These are phyloP conservation scores for Verticillium nubilum DNA, from an alignment of 2,329 filamentous ascomycete genomes.

Conservation along the genomic window DNA sequence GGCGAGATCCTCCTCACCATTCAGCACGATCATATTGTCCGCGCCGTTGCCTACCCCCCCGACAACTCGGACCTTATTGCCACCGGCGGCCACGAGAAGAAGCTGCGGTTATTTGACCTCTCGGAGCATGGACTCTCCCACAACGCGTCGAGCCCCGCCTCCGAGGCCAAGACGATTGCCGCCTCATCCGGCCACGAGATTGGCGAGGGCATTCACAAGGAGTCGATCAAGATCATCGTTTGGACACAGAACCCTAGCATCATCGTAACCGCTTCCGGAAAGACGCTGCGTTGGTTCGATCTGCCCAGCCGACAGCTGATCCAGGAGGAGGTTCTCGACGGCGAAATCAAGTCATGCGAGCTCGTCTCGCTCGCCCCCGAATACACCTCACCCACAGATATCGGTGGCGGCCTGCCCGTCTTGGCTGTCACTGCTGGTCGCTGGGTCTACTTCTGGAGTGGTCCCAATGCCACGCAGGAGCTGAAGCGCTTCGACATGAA, in stretches of 20 bases:
- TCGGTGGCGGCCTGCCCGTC: slow-evolving; percentile 64
- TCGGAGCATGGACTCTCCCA: slow-evolving; percentile 42
- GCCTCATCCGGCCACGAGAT: slow-evolving; percentile 76
- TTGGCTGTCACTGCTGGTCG: slow-evolving; percentile 92
- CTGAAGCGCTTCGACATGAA: slow-evolving; percentile 76
- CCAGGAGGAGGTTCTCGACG: slow-evolving; percentile 72
- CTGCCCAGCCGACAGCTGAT: slow-evolving; percentile 70
- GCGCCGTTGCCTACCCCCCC: slow-evolving; percentile 83
- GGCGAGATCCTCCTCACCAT: slow-evolving; percentile 85
- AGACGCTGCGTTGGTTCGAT: slow-evolving; percentile 92
- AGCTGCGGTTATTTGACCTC: slow-evolving; percentile 88
- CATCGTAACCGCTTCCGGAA: slow-evolving; percentile 86
- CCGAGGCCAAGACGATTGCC: slow-evolving; percentile 39
- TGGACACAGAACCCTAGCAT: slow-evolving; percentile 88
- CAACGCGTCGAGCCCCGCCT: slow-evolving; percentile 19
- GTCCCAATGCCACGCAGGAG: slow-evolving; percentile 59
- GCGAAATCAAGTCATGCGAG: slow-evolving; percentile 87
- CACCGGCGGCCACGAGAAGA: slow-evolving; percentile 94
- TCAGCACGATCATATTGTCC: slow-evolving; percentile 91
- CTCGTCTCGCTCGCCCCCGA: slow-evolving; percentile 64
- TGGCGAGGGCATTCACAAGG: slow-evolving; percentile 74
- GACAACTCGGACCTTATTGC: slow-evolving; percentile 80
- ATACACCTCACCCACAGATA: slow-evolving; percentile 54
- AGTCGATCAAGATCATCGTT: slow-evolving; percentile 92
- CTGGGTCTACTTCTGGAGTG: slow-evolving; percentile 87